Evolutionary conservation across 768 basidiomycete genomes (phyloP).

Genomic region (Hygrophoropsis aurantiaca): DNA sequence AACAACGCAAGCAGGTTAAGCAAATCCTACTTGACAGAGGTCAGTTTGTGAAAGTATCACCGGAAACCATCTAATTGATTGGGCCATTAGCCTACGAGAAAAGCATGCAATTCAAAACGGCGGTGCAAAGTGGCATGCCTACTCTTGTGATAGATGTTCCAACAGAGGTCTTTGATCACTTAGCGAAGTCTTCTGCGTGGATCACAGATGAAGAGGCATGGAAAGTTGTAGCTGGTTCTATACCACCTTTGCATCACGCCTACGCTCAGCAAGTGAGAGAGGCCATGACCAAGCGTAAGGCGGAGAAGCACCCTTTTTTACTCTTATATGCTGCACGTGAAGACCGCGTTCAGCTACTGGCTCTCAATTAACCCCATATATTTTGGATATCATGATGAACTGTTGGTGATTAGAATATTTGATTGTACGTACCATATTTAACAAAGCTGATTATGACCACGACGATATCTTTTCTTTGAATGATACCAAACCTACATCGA

Average conservation of each 20-base stretch:
- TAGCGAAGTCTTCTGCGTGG: conserved; percentile 62
- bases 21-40: conserved; percentile 70
- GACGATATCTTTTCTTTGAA: no score
- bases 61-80: not conserved
- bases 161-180: conserved; percentile 55
- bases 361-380: conserved; percentile 21
- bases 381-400: no score
- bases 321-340: conserved; percentile 69
- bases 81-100: conserved; percentile 59
- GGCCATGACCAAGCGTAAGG: conserved; percentile 56
- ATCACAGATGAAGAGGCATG: conserved; percentile 74
- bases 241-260: conserved; percentile 55
- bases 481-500: no score
- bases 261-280: conserved; percentile 74
- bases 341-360: conserved; percentile 64
- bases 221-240: conserved; percentile 54
- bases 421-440: no score
- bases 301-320: conserved; percentile 62
- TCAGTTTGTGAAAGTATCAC: conserved; percentile 18
- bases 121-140: conserved; percentile 60
- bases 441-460: no score
- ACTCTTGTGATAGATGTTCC: conserved; percentile 74
- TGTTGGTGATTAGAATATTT: no score
- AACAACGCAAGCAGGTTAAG: conserved; percentile 71
- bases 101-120: conserved; percentile 53